These are phyloP conservation scores for Triticum urartu DNA, from an alignment of 176 grass and related monocot genomes.

Conservation along the genomic window DNA sequence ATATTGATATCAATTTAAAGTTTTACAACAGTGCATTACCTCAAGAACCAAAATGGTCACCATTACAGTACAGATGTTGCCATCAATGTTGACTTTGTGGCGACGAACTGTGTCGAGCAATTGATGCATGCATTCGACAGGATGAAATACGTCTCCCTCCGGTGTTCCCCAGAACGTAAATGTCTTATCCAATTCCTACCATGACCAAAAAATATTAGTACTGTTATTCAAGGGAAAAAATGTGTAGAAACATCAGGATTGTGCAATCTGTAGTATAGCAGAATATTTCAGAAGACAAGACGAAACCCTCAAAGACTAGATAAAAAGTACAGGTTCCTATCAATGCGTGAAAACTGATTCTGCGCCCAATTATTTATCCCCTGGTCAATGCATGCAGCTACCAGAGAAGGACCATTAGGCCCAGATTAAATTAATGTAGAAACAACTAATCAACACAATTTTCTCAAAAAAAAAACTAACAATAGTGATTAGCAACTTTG, in stretches of 20 bases:
- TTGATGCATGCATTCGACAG: constrained; percentile 90
- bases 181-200: constrained; percentile 72
- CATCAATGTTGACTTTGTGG: constrained; percentile 93
- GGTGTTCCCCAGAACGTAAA: constrained; percentile 89
- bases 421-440: no score
- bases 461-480: no score
- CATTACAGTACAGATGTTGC: constrained; percentile 92
- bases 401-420: no score
- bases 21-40: constrained; percentile 50
- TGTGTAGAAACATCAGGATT: not conserved
- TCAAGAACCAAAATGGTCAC: constrained; percentile 96
- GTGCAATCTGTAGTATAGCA: not conserved
- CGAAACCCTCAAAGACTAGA: not conserved
- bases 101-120: constrained; percentile 84
- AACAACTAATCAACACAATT: no score
- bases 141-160: constrained; percentile 80
- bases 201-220: constrained; percentile 34
- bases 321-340: not conserved
- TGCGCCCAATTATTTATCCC: no score
- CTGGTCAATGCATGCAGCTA: no score
- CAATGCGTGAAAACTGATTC: no score
- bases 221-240: constrained; percentile 20
- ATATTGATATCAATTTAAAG: not conserved
- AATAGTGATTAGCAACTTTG: no score
- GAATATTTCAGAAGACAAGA: constrained; percentile 9